A percentile compares a stretch with the other conserved stretches of the same genome.
phyloP scores from a whole-genome alignment of 208 protist species.

The Acanthamoeba rhysodes region DNA sequence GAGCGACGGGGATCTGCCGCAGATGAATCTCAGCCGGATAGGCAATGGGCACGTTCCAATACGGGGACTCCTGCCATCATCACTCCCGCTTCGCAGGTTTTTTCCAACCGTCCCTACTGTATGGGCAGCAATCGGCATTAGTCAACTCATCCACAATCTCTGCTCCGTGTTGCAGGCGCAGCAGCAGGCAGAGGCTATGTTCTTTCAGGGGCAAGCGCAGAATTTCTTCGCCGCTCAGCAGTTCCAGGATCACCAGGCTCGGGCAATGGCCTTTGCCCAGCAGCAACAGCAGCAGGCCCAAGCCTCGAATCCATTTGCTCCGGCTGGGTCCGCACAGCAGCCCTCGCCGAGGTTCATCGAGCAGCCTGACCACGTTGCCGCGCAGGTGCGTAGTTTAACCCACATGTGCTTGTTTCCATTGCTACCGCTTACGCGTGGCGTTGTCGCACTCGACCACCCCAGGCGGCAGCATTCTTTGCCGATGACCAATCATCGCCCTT shows the following conservation, averaged over 20 bases:
- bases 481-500: constrained; percentile 23
- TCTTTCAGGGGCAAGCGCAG: constrained; percentile 11
- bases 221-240: neutral
- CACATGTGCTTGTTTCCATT: too few relatives aligned
- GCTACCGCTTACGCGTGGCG: neutral
- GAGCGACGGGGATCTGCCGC: neutral
- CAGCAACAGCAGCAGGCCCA: neutral
- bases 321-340: neutral
- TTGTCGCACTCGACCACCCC: neutral
- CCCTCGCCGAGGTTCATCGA: neutral
- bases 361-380: neutral
- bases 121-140: too few relatives aligned
- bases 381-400: too few relatives aligned
- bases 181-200: neutral
- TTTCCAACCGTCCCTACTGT: neutral
- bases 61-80: too few relatives aligned
- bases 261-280: neutral
- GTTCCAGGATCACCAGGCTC: neutral
- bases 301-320: neutral
- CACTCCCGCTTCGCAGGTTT: too few relatives aligned
- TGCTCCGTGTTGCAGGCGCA: neutral
- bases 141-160: too few relatives aligned
- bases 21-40: neutral
- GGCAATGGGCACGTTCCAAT: neutral
- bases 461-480: neutral